Conservation (phyloP, 1,139 yeast species). For the Protomyces pachydermus region DNA sequence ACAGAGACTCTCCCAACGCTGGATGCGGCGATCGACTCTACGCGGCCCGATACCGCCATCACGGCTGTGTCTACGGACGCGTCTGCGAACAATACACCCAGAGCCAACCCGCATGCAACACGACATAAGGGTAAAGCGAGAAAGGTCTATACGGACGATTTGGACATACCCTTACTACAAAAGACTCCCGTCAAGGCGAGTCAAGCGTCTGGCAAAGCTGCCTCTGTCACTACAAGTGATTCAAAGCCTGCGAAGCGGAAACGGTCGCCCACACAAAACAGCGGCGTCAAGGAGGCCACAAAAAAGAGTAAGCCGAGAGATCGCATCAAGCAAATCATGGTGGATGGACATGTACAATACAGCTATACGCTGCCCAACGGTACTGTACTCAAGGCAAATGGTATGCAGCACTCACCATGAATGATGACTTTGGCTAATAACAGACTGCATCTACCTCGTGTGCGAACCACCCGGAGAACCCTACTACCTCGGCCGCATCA, state of each 20-base stretch:
- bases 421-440: not conserved
- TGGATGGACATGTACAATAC: not conserved
- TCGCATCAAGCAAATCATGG: not conserved
- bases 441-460: constrained; percentile 73
- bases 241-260: not conserved
- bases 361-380: constrained; percentile 1
- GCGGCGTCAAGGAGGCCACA: not conserved
- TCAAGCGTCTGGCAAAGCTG: not conserved
- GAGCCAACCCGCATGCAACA: not conserved
- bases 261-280: not conserved
- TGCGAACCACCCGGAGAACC: constrained; percentile 97
- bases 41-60: too few relatives aligned
- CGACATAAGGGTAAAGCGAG: not conserved
- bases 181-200: not conserved
- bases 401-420: not conserved
- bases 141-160: not conserved
- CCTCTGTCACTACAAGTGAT: not conserved
- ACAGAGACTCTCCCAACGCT: too few relatives aligned
- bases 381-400: constrained; percentile 2
- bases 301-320: not conserved
- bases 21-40: too few relatives aligned
- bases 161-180: not conserved
- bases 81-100: not conserved
- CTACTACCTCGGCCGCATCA: constrained; percentile 76
- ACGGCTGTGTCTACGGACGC: not conserved